Evolutionary conservation across 1,139 yeast species (phyloP).

Genomic region (Candida smagusa): DNA sequence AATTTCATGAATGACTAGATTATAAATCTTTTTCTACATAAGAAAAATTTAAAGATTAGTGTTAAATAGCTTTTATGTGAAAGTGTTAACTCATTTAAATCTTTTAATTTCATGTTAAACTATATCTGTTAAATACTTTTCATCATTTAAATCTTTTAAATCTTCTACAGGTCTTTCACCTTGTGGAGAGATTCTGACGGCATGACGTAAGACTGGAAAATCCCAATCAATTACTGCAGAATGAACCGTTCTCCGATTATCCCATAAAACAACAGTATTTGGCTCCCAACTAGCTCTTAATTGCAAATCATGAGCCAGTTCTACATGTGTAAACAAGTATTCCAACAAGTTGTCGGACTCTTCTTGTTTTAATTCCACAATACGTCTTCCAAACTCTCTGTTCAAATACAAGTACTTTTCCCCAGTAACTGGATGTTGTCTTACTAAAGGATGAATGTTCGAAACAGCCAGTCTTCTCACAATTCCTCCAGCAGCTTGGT

Average conservation of each 20-base stretch:
- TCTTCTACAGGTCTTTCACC: constrained; percentile 15
- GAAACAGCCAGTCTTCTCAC: constrained; percentile 23
- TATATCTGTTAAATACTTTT: no score
- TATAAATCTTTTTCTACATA: no score
- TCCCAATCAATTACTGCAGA: constrained; percentile 18
- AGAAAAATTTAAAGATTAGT: no score
- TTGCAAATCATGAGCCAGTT: constrained; percentile 48
- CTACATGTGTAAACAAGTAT: constrained; percentile 22
- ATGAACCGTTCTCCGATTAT: constrained; percentile 14
- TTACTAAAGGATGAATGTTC: constrained; percentile 24
- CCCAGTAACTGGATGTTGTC: constrained; percentile 25
- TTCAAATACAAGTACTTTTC: constrained; percentile 23
- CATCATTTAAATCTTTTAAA: constrained; percentile 10
- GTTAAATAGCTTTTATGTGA: no score
- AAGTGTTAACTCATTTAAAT: constrained; percentile 11
- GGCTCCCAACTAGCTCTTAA: constrained; percentile 57
- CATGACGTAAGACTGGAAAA: constrained; percentile 15
- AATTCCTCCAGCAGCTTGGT: constrained; percentile 20
- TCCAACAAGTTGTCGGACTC: constrained; percentile 23
- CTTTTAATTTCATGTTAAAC: no score
- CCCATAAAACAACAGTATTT: constrained; percentile 23
- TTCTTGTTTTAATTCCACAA: constrained; percentile 27
- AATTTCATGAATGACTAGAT: no score
- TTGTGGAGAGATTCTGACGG: constrained; percentile 14
- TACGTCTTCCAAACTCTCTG: constrained; percentile 22